Evolutionary conservation across 257 asterid genomes (phyloP), one percentile per base, ranked within the genome.

Genomic region (Penstemon eatonii): DNA sequence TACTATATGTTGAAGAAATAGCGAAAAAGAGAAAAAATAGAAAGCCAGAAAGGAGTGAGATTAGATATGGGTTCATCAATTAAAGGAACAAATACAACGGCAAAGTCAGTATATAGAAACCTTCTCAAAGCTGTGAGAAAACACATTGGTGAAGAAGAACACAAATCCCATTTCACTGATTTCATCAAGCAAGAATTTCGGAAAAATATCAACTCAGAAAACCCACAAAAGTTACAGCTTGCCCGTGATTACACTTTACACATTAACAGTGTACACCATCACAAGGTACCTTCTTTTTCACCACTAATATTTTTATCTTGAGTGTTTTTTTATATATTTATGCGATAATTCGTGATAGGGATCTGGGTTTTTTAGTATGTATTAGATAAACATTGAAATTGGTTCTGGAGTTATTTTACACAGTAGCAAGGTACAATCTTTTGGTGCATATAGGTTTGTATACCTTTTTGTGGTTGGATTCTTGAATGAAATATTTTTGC

Each of bases 211-310:
- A 40, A 18, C 65, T 73, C 75, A 4, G 56, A 49, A 8, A 70
- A 84, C 76, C 70, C 89, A 36, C 74, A 73, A 42, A 76, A 67
- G 40, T 47, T 86, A 74, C 88, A 79, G 80, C 90, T 92, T 64
- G 96, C 98, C 54, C 69, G 51, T 69, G 86, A 86, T 76, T 92
- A 90, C 75, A 54, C 96, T 36, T 66, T 70, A 60, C 81, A 86
- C 66, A 89, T 92, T 18, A 90, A 85, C 78, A 92, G 89, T 73
- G 91, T 92, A 41, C 96, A 92, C 73, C 94, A 90, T 66, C 96
- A 92, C 50, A 90, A 86, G 98, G 98, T 89, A 57, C 63, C 15
- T 39, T 25, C 33, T 25, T 62, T 67, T 42, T 18, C 38, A 4
- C 13, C 10, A 5, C 67, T 1, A 25, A 25, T 25, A 25, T 25